Conservation (phyloP, 2,329 filamentous ascomycete species). For the Neofusicoccum laricinum region DNA sequence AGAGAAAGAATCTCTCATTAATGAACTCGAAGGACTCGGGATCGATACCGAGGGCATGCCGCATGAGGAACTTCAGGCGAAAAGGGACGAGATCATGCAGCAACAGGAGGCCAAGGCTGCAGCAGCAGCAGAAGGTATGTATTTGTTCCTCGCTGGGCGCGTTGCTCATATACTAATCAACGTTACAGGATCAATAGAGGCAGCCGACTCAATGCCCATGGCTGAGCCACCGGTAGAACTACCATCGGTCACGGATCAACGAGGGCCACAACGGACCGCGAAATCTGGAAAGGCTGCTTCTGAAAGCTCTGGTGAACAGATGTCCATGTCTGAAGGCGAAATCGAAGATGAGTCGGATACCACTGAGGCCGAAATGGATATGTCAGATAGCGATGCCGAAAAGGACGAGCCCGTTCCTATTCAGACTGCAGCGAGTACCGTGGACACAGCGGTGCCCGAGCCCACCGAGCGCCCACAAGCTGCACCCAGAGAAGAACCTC, state of each 20-base stretch:
- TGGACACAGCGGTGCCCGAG: background rate
- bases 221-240: background rate
- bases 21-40: slow-evolving; percentile 49
- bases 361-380: slow-evolving; percentile 19
- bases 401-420: background rate
- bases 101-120: slow-evolving; percentile 19
- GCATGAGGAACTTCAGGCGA: slow-evolving; percentile 43
- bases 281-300: background rate
- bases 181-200: background rate
- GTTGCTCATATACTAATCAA: background rate
- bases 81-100: slow-evolving; percentile 37
- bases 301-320: slow-evolving; percentile 1
- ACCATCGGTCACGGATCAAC: background rate
- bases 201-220: background rate
- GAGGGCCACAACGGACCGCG: background rate
- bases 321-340: slow-evolving; percentile 8
- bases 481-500: background rate
- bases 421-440: background rate
- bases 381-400: slow-evolving; percentile 18
- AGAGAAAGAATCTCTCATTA: slow-evolving; percentile 42
- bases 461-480: background rate
- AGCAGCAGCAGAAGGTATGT: background rate
- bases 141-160: background rate
- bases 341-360: slow-evolving; percentile 8
- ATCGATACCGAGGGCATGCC: slow-evolving; percentile 48